A percentile compares a stretch with the other conserved stretches of the same genome.
Conservation (phyloP, 495 filamentous ascomycete genomes). For the Tuber indicum region DNA sequence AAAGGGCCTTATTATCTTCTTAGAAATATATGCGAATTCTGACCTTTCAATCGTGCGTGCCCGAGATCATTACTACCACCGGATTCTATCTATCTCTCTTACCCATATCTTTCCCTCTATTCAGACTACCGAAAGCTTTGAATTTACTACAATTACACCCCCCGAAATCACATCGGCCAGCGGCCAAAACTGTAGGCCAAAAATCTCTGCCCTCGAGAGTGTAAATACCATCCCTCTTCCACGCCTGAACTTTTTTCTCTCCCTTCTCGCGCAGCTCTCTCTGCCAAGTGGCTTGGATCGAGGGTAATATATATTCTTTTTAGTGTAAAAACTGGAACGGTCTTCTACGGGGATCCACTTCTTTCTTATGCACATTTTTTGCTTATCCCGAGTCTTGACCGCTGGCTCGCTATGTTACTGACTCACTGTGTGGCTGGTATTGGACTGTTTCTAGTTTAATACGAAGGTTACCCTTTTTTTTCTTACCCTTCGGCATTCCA, state of each 20-base stretch:
- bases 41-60: too few species aligned
- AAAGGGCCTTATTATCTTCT: too few species aligned
- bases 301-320: slow-evolving; percentile 66
- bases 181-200: background rate
- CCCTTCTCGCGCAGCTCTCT: slow-evolving; percentile 44
- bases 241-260: background rate
- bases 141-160: too few species aligned
- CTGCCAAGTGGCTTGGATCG: slow-evolving; percentile 87
- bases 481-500: background rate
- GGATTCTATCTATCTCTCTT: too few species aligned
- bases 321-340: slow-evolving; percentile 4
- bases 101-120: too few species aligned
- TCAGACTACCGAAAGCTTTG: too few species aligned
- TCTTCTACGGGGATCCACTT: background rate
- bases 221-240: background rate
- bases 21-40: too few species aligned
- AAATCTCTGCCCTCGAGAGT: background rate
- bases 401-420: background rate
- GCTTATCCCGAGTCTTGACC: background rate
- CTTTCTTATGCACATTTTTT: background rate
- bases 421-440: background rate
- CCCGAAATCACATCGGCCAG: background rate
- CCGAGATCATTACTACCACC: too few species aligned
- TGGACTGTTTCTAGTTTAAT: background rate
- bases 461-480: background rate